Evolutionary conservation across 2,329 filamentous ascomycete genomes (phyloP), one percentile per base, ranked within the genome.

Genomic region (Pseudogymnoascus pannorum): DNA sequence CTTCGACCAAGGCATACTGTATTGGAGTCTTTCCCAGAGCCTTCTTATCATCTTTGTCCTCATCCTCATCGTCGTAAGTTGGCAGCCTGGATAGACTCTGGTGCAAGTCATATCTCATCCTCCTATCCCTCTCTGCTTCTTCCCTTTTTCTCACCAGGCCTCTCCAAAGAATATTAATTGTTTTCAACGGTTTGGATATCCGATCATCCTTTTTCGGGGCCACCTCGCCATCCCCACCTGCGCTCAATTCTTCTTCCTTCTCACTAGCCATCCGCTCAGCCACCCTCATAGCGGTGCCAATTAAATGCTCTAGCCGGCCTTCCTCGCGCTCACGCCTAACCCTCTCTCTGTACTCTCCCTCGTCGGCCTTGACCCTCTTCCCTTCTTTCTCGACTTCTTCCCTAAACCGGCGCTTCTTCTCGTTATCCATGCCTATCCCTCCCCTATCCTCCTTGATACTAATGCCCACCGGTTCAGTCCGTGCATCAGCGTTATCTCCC

Each of bases 401-500:
- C 44, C 82, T 76, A 20, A 85, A 70, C 70, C 88, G 92, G 66
- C 91, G 81, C 78, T 96, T 96, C 76, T 87, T 87, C 73, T 94
- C 91, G 4, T 81, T 85, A 65, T 94, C 91, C 68, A 93, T 75
- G 0, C 94, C 93, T 66, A 97, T 91, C 1, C 93, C 94, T 14
- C 85, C 87, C 2, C 89, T 82, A 68, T 88, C 88, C 59, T 92
- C 88, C 72, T 94, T 95, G 70, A 95, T 75, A 62, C 81, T 80
- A 57, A 96, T 79, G 33, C 83, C 79, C 62, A 99, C 84, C 0
- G 94, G 94, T 72, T 95, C 90, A 2, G 83, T 79, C 67, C 65
- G 68, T 69, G 69, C 68, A 11, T 68, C 69, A n/a, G 71, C 64
- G 24, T 75, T 74, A 7, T 76, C 75, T n/a, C 79, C 77, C 67